Evolutionary conservation across 495 filamentous ascomycete species (phyloP).

Genomic region (Penicillium subrubescens): DNA sequence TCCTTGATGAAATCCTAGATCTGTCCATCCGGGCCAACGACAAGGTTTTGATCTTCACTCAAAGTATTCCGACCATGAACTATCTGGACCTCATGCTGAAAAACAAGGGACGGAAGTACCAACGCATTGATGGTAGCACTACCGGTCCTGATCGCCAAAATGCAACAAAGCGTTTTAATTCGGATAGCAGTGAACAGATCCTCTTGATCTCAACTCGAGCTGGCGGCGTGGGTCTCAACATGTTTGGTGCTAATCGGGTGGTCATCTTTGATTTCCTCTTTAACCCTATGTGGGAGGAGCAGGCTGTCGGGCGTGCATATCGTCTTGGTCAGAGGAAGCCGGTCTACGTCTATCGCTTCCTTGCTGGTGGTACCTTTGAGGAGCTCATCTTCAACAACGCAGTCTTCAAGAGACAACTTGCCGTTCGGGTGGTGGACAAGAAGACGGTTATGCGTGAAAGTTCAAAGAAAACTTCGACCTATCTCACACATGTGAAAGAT

Average conservation of each 20-base stretch:
- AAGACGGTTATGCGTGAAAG: constrained; percentile 67
- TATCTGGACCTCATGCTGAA: constrained; percentile 63
- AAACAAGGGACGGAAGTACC: constrained; percentile 41
- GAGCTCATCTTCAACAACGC: constrained; percentile 67
- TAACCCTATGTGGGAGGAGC: constrained; percentile 80
- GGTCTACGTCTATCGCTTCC: constrained; percentile 87
- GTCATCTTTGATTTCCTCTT: constrained; percentile 84
- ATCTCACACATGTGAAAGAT: constrained; percentile 58
- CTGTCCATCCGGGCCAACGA: constrained; percentile 62
- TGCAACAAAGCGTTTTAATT: constrained; percentile 68
- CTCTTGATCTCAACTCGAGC: constrained; percentile 84
- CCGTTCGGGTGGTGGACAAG: constrained; percentile 79
- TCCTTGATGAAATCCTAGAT: constrained; percentile 67
- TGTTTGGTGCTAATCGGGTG: constrained; percentile 82
- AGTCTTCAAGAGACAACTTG: constrained; percentile 79
- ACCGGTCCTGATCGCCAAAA: constrained; percentile 55
- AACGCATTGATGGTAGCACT: constrained; percentile 68
- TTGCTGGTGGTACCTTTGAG: constrained; percentile 79
- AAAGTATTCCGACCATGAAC: constrained; percentile 67
- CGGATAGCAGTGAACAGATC: constrained; percentile 41
- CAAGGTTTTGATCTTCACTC: constrained; percentile 76
- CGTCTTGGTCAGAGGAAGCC: constrained; percentile 82
- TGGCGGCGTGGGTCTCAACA: constrained; percentile 81
- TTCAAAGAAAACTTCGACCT: constrained; percentile 48
- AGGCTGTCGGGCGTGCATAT: constrained; percentile 86